Percentiles rank a stretch among this genome's conserved stretches.
These are phyloP conservation scores for Henckelia pumila DNA, from an alignment of 257 asterid species.

Conservation along the genomic window DNA sequence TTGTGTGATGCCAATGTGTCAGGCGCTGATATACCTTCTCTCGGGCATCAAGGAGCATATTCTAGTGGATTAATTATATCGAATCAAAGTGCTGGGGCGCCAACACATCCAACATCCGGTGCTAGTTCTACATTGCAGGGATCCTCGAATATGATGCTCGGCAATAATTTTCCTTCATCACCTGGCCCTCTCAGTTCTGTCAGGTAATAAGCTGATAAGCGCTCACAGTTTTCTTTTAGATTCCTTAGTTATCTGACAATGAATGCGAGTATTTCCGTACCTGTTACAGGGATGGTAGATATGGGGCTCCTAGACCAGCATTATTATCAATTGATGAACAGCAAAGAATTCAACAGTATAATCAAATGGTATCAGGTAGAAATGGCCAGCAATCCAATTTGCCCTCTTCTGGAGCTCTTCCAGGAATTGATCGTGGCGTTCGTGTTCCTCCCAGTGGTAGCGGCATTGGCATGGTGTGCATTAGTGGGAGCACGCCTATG, in stretches of 20 bases:
- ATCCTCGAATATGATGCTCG: conserved; percentile 57
- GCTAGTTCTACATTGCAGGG: conserved; percentile 58
- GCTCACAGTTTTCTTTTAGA: conserved; percentile 11
- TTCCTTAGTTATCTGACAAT: conserved; percentile 13
- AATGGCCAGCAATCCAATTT: conserved; percentile 48
- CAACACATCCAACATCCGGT: conserved; percentile 52
- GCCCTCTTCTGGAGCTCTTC: conserved; percentile 61
- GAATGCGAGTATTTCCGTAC: conserved; percentile 1
- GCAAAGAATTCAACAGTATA: conserved; percentile 73
- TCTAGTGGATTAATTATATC: conserved; percentile 53
- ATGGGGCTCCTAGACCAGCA: conserved; percentile 60
- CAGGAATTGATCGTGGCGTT: conserved; percentile 71
- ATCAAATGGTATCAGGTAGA: conserved; percentile 69
- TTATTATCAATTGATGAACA: conserved; percentile 74
- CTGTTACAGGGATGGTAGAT: conserved; percentile 63
- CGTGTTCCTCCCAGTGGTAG: conserved; percentile 64
- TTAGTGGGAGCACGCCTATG: conserved; percentile 62
- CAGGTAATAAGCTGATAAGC: conserved; percentile 54
- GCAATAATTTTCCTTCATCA: conserved; percentile 56
- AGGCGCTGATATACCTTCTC: conserved; percentile 55
- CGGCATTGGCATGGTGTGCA: conserved; percentile 55
- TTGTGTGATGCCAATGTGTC: conserved; percentile 58
- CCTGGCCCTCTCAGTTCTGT: conserved; percentile 55
- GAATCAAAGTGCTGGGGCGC: conserved; percentile 45
- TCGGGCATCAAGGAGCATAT: conserved; percentile 74